Evolutionary conservation across 164 flowering plant genomes (phyloP), one percentile per base, ranked within the genome.

Genomic region (Piper betle): DNA sequence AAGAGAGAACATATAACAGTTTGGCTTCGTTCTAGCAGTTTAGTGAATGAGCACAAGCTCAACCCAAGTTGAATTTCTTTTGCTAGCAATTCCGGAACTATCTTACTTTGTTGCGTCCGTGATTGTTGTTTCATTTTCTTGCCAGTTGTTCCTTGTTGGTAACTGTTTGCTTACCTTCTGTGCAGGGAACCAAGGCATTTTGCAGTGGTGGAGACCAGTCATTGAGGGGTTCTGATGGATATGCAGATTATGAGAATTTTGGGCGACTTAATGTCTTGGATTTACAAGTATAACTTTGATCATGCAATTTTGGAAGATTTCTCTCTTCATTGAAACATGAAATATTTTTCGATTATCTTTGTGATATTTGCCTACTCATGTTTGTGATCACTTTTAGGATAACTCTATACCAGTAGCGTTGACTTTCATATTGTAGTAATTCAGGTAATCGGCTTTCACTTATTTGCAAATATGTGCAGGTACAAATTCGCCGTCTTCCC

Each of bases 191-290:
- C 37, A 67, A 83, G 67, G 99, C 99, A 52, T 93, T 93, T 70
- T 93, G 97, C 65, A 93, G 96, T 61, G 97, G 99, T 18, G 99
- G 99, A 12, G 99, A 90, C 76, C 97, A 90, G 69, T 78, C 92
- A 53, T 64, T 89, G 69, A 84, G 98, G 79, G 70, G 71, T 43
- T 43, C 59, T 25, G 87, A 84, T 69, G 99, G 97, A 42, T 89
- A 87, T 74, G 86, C 80, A 64, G 97, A 93, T 74, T 56, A 65
- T 46, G 85, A 84, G 33, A 69, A 74, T 62, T 71, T 84, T 70
- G 97, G 94, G n/a, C 88, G 94, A 18, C 94, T 93, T 56, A 87
- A 87, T 77, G 92, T 93, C 65, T 70, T 86, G 60, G 97, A 93
- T 72, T 71, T 93, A 66, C 99, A 93, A 86, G 98, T 87, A 69